Base-by-base conservation (phyloP, 257 asterid genomes). In the Gentiana dahurica region DNA sequence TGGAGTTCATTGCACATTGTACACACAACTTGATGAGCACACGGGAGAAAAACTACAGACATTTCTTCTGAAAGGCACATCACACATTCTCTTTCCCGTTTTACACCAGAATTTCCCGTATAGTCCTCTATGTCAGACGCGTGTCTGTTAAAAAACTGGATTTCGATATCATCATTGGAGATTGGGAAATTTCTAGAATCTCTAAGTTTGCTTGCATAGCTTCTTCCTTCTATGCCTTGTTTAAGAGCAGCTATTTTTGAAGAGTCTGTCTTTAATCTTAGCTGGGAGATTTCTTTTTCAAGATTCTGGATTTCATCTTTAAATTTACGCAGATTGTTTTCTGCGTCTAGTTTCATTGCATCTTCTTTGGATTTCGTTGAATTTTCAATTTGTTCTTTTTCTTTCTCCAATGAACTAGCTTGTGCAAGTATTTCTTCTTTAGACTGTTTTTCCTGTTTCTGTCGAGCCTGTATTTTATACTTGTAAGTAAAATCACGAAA, bases 11-110 rank as follows among this genome's bases (percentile, higher is more conserved):
- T 90, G 84, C 97, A 87, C 55, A 65, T 61, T 4, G 66, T 69
- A 51, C 97, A 90, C 35, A 90, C 94, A 52, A 90, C 95, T 68
- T 84, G 94, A 72, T 90, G 97, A 6, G 95, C 97, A 55, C 97
- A 90, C 4, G 97, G 97, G 53, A 90, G 81, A 73, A 90, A 90
- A 55, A 90, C 85, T 9, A 90, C 87, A 0, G 91, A 84, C 95
- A 90, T 87, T 76, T 90, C 97, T 77, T 90, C 97, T 0, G 94
- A 81, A 37, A 90, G 60, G 51, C 97, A 90, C 97, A 90, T 90
- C 62, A 84, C 96, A 51, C 97, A 90, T 57, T 86, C 97, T 12
- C 95, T 72, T 33, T 90, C 97, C 11, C 95, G 83, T 64, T 79
- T 81, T 56, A 90, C 91, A 5, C 79, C 88, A 54, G 76, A 81